phyloP scores from a whole-genome alignment of 1,284 basidiomycete species.

The Exobasidium cylindrosporum region DNA sequence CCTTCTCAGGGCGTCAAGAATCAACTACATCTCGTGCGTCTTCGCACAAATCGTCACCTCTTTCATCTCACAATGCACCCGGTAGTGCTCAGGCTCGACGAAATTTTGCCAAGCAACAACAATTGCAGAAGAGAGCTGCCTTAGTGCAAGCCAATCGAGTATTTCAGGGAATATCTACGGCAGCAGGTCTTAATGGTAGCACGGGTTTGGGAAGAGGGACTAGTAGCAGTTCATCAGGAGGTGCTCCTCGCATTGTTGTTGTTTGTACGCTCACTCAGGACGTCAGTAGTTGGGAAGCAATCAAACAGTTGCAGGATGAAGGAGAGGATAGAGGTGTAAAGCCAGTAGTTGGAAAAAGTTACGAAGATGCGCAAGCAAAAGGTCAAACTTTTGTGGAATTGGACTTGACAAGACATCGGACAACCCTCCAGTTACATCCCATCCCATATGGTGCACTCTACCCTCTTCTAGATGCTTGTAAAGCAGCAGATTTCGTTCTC shows the following conservation, averaged over 20 bases:
- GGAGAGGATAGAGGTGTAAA: slow-evolving; percentile 62
- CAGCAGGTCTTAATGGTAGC: not conserved
- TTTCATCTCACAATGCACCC: slow-evolving; percentile 33
- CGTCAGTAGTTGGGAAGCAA: slow-evolving; percentile 62
- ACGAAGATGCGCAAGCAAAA: slow-evolving; percentile 27
- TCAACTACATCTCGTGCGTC: slow-evolving; percentile 23
- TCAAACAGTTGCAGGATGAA: slow-evolving; percentile 66
- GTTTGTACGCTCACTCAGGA: slow-evolving; percentile 74
- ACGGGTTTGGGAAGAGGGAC: slow-evolving; percentile 55
- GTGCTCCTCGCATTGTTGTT: slow-evolving; percentile 74
- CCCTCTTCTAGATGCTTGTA: slow-evolving; percentile 77
- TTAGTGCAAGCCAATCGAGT: slow-evolving; percentile 18
- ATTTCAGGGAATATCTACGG: not conserved
- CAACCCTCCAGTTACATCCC: slow-evolving; percentile 79
- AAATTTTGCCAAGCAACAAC: slow-evolving; percentile 47
- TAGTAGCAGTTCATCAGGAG: slow-evolving; percentile 41
- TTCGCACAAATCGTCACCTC: slow-evolving; percentile 36
- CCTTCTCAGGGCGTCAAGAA: slow-evolving; percentile 15
- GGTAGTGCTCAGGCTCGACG: slow-evolving; percentile 41
- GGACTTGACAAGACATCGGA: slow-evolving; percentile 68
- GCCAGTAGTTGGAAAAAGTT: slow-evolving; percentile 35
- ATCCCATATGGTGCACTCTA: slow-evolving; percentile 62
- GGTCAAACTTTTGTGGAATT: slow-evolving; percentile 36
- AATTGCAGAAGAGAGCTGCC: slow-evolving; percentile 45
- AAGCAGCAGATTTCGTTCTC: slow-evolving; percentile 86